Base-by-base conservation (phyloP, 1,284 basidiomycete genomes). In the Apiotrichum gracile region DNA sequence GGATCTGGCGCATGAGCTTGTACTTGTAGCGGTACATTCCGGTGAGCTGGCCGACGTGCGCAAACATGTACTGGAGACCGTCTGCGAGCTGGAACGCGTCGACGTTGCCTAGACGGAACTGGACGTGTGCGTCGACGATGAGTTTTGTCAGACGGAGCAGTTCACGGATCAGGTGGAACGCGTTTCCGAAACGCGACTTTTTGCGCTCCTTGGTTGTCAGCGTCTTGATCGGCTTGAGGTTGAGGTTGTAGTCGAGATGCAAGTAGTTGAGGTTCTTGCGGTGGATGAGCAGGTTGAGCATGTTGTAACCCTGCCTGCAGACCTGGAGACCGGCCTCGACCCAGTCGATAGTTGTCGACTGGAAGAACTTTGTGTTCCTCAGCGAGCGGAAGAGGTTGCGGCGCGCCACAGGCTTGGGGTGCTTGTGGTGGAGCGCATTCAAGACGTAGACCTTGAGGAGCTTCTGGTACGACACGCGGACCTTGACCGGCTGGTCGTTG, bases 61-160 rank as follows among this genome's bases (percentile, higher is more conserved):
- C 89, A 70, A 98, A 97, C 69, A 94, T 91, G 72, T 98, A 99
- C 74, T 99, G 96, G 26, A 99, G 79, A 9, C 96, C 96, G 67
- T 99, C 96, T 5, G 96, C 96, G 34, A 98, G 85, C 74, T 99
- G 96, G 83, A 98, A 99, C 2, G 93, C 96, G 70, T 99, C 96
- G 49, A 98, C 91, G 64, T 97, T 98, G 43, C 96, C 96, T 33
- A 99, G 83, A 54, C 96, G 90, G 80, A 91, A 98, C 74, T 98
- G 96, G 25, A 98, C 96, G 74, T 98, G 91, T 2, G 93, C 90
- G 74, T 98, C 96, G 65, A 99, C 96, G 51, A 99, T 91, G 37
- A 98, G 86, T 77, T 99, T 99, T 16, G 93, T 97, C 54, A 98
- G 82, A 54, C 96, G 89, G 34, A 97, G 80, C 59, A 99, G 94